These are phyloP conservation scores for Steccherinum ochraceum DNA, from an alignment of 768 basidiomycete species.

Conservation along the genomic window DNA sequence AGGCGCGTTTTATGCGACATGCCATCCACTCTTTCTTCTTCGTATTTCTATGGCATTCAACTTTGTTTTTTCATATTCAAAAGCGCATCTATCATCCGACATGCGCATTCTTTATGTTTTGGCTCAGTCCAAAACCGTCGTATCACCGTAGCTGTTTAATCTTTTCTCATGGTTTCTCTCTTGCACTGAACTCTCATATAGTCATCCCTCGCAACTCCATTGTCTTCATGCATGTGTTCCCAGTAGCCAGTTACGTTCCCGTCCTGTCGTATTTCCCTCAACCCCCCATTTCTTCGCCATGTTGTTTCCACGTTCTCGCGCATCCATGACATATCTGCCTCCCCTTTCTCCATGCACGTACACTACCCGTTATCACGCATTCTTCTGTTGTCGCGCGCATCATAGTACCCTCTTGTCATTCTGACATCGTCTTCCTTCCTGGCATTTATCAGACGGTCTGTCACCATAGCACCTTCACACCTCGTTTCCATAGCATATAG, in stretches of 20 bases:
- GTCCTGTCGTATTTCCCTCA: neutral
- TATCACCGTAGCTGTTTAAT: neutral
- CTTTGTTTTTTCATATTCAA: neutral
- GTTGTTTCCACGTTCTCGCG: neutral
- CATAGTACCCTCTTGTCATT: too few species aligned
- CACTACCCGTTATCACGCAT: neutral
- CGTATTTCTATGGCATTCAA: neutral
- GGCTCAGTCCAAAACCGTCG: neutral
- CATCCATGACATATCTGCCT: neutral
- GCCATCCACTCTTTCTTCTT: neutral
- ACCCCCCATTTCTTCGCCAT: neutral
- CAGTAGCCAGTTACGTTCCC: too few species aligned
- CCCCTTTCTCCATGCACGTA: neutral
- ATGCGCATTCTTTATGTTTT: neutral
- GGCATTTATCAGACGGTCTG: too few species aligned
- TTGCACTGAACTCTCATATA: neutral
- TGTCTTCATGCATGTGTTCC: too few species aligned
- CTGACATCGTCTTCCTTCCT: neutral
- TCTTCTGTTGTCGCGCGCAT: too few species aligned
- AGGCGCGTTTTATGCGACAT: neutral
- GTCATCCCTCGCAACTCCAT: neutral
- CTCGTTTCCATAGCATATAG: neutral
- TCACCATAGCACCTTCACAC: too few species aligned
- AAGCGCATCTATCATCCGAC: neutral
- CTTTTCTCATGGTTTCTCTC: neutral